phyloP scores from a whole-genome alignment of 495 filamentous ascomycete species.

The Penicillium argentinense region DNA sequence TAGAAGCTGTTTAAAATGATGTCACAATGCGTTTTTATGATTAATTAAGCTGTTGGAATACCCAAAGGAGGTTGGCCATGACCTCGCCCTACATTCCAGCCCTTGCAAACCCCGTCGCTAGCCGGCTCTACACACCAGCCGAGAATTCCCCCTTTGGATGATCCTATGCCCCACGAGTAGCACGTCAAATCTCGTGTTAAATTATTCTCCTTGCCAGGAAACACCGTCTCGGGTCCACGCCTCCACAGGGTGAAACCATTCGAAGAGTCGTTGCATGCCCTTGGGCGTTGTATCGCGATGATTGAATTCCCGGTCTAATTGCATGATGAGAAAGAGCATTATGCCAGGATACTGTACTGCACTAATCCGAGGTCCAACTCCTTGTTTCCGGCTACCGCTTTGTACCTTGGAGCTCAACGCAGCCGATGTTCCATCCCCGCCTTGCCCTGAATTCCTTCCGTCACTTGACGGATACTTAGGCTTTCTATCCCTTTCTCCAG shows the following conservation, averaged over 20 bases:
- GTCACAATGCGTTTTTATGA: neutral
- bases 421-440: neutral
- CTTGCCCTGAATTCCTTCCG: constrained; percentile 10
- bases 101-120: constrained; percentile 11
- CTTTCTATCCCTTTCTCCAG: constrained; percentile 6
- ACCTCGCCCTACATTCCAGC: constrained; percentile 12
- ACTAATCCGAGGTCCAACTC: neutral
- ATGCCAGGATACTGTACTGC: neutral
- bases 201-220: neutral
- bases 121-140: constrained; percentile 1
- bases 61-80: neutral
- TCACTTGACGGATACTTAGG: constrained; percentile 13
- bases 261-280: neutral
- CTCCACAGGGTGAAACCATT: neutral
- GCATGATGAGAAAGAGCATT: constrained; percentile 1
- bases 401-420: neutral
- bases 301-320: constrained; percentile 5
- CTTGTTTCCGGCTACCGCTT: neutral
- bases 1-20: neutral
- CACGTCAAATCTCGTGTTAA: constrained; percentile 13
- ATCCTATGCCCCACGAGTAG: constrained; percentile 18
- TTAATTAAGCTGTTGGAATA: neutral
- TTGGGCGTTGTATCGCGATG: neutral
- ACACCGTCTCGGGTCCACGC: neutral
- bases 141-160: constrained; percentile 9